Evolutionary conservation across 495 filamentous ascomycete species (phyloP), one percentile per base, ranked within the genome.

Genomic region (Xylaria sp.): DNA sequence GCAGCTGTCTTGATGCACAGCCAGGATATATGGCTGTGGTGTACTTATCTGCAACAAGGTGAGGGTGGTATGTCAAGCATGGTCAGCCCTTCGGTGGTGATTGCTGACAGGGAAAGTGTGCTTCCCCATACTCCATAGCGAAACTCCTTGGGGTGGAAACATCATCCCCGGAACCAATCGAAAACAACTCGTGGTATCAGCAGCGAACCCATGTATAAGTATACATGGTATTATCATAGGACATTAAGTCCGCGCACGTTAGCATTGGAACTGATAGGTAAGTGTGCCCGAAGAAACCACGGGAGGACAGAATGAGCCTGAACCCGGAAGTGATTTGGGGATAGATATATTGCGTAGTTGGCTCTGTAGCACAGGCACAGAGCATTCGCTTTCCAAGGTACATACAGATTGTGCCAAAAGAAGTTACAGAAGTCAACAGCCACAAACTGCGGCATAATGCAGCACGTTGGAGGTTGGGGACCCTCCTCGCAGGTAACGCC

Each of bases 401-500:
- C 29, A 14, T 57, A 55, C 21, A 33, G 7, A 12, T 24, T 46
- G 14, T 40, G 40, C n/a, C 4, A 55, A 55, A 55, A 55, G 26
- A 29, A 55, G 31, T 21, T 46, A 64, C 41, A 31, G 43, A n/a
- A 50, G 29, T n/a, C 17, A 57, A 57, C 44, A 46, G 57, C 68
- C 57, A 46, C 55, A 48, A 70, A 41, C 35, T 70, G 48, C 37
- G 44, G 48, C 46, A 43, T 46, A 40, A 43, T 59, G n/a, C n/a
- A n/a, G 53, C 67, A 61, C 15, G 55, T 61, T 62, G 44, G 41
- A n/a, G 41, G 43, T 29, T 70, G 37, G 35, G 35, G 59, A 64
- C 68, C 59, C 68, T 66, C 61, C 50, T 58, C 12, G 61, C 24
- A 71, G 61, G 46, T 59, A 71, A 71, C 69, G 52, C 69, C 69